These are phyloP conservation scores for Annulohypoxylon maeteangense DNA, from an alignment of 495 filamentous ascomycete species.

Conservation along the genomic window DNA sequence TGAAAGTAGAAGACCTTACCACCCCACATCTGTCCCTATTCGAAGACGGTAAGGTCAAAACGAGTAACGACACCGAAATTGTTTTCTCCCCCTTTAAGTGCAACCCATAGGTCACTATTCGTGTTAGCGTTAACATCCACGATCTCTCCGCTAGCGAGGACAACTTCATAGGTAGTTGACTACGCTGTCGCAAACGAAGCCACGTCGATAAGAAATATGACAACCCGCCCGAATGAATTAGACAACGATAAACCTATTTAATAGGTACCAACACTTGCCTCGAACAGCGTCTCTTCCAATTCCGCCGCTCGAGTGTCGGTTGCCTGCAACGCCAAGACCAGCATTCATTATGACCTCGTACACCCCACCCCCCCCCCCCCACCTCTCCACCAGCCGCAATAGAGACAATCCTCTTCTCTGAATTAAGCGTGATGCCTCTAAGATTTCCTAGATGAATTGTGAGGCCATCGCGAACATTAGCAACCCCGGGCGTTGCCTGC, in stretches of 20 bases:
- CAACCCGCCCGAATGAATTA: neutral
- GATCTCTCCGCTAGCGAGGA: slow-evolving; percentile 59
- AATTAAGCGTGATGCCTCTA: neutral
- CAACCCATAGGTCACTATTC: slow-evolving; percentile 65
- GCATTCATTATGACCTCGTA: neutral
- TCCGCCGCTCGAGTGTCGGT: neutral
- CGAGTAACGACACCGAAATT: slow-evolving; percentile 32
- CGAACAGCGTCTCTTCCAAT: neutral
- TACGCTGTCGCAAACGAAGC: slow-evolving; percentile 1
- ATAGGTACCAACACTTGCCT: neutral
- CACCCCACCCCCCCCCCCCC: neutral
- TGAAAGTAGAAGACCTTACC: slow-evolving; percentile 7
- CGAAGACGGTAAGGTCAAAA: slow-evolving; percentile 16
- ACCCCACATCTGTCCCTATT: slow-evolving; percentile 7
- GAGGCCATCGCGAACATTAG: neutral
- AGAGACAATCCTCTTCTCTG: neutral
- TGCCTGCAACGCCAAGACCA: neutral
- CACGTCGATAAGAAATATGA: neutral
- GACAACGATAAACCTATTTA: neutral
- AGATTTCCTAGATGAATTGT: neutral
- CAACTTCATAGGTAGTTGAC: slow-evolving; percentile 53
- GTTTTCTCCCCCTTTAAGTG: slow-evolving; percentile 59
- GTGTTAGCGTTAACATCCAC: slow-evolving; percentile 54
- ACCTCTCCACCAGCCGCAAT: neutral
- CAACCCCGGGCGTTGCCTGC: neutral